A percentile compares a stretch with the other conserved stretches of the same genome.
phyloP scores from a whole-genome alignment of 208 protist species.

The Acanthamoeba sp. region DNA sequence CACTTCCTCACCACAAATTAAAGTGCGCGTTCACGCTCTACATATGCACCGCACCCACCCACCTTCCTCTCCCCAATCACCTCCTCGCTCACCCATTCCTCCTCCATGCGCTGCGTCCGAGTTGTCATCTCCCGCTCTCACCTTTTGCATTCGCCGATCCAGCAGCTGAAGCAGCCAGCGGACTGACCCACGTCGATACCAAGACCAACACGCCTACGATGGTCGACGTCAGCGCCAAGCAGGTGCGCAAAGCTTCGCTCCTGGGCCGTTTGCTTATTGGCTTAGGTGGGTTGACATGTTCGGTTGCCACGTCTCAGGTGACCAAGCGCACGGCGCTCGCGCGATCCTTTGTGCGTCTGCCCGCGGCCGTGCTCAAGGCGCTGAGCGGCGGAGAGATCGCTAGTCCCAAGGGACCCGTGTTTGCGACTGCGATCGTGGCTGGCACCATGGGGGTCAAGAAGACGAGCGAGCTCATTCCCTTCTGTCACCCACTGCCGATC shows the following conservation, averaged over 20 bases:
- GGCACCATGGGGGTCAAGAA: conserved; percentile 96
- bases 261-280: not conserved
- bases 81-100: not conserved
- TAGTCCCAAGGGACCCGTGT: conserved; percentile 79
- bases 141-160: not conserved
- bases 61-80: no score
- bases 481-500: conserved; percentile 95
- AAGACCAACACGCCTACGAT: conserved; percentile 80
- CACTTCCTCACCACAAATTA: not conserved
- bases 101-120: not conserved
- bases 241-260: not conserved
- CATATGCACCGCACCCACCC: not conserved
- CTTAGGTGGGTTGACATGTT: no score
- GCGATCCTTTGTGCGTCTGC: conserved; percentile 6
- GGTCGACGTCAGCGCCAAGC: conserved; percentile 83
- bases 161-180: not conserved
- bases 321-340: not conserved
- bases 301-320: not conserved
- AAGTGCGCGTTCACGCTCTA: not conserved
- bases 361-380: not conserved
- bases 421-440: conserved; percentile 85
- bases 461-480: conserved; percentile 94
- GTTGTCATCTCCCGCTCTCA: not conserved
- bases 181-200: conserved; percentile 70
- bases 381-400: not conserved